Base-by-base conservation (phyloP, 192 early-diverging fungal genomes). In the Gigaspora rosea region DNA sequence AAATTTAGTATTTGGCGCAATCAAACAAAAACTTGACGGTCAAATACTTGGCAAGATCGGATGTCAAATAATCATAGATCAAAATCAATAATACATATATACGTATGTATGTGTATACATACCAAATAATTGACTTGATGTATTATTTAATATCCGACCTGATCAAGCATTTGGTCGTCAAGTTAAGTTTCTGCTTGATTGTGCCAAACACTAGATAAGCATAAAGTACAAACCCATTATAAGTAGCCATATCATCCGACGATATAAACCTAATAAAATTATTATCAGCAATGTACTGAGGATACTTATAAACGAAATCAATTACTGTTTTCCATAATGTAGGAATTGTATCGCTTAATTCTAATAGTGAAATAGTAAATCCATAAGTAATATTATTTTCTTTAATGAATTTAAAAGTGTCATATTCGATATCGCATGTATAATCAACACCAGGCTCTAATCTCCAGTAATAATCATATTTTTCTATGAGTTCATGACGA, bases 391-490 rank as follows among this genome's bases (percentile, higher is more conserved):
- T 86, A 64, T 90, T 87, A 63, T 91, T 88, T 54, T 90, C 81
- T 73, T 90, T 80, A 92, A 96, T 94, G 72, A 85, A 88, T 64
- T 85, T 20, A 80, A 96, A 96, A 16, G 92, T 90, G 73, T 96
- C 94, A 81, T 94, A 88, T 68, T 88, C 82, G 18, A 96, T 83
- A 62, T 94, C 91, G 82, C 94, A 96, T 48, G 54, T 83, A 79
- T 92, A 96, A 36, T 91, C 78, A 16, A 95, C 94, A 22, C 85
- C 87, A 2, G 94, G 94, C 76, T 96, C 94, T 5, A 95, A 87
- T 32, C 94, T 85, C 94, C 94, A 95, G 84, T 93, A 95, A 77
- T 87, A 95, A 27, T 94, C 90, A 77, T 86, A 93, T 73, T 90
- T 71, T 22, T 85, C 79, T 68, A 91, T 82, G 4, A 95, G 80